Conservation (phyloP, 257 asterid genomes). For the Ilex aquifolium region DNA sequence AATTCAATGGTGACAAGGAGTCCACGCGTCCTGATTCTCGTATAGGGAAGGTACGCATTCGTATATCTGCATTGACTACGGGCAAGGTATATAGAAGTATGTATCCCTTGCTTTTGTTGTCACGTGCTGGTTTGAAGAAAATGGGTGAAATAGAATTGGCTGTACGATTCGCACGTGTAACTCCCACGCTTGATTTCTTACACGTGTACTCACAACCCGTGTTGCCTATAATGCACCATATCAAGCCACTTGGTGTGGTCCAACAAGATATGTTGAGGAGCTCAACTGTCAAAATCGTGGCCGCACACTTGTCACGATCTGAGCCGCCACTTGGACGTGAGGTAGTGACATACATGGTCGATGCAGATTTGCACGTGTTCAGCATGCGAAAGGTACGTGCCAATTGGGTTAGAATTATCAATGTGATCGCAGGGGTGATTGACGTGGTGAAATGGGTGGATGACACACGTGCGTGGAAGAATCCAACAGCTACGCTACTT, state of each 20-base stretch:
- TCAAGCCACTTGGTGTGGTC: conserved; percentile 61
- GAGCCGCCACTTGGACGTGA: conserved; percentile 82
- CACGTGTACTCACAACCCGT: conserved; percentile 68
- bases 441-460: conserved; percentile 69
- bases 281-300: conserved; percentile 50
- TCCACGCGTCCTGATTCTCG: conserved; percentile 47
- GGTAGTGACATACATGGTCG: conserved; percentile 74
- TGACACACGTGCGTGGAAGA: conserved; percentile 85
- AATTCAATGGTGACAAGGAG: conserved; percentile 36
- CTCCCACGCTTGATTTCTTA: conserved; percentile 64
- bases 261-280: conserved; percentile 60
- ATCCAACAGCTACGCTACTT: conserved; percentile 64
- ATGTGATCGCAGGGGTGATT: conserved; percentile 58
- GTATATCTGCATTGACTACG: conserved; percentile 59
- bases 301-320: conserved; percentile 53
- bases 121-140: conserved; percentile 65
- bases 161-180: conserved; percentile 49
- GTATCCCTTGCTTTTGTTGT: conserved; percentile 48
- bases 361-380: conserved; percentile 58
- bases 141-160: conserved; percentile 85
- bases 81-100: conserved; percentile 54
- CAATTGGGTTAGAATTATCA: conserved; percentile 70
- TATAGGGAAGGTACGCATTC: conserved; percentile 74
- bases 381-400: conserved; percentile 81
- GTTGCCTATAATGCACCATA: conserved; percentile 76